Evolutionary conservation across 1,139 yeast species (phyloP), one percentile per base, ranked within the genome.

Genomic region (Yamadazyma siamensis): DNA sequence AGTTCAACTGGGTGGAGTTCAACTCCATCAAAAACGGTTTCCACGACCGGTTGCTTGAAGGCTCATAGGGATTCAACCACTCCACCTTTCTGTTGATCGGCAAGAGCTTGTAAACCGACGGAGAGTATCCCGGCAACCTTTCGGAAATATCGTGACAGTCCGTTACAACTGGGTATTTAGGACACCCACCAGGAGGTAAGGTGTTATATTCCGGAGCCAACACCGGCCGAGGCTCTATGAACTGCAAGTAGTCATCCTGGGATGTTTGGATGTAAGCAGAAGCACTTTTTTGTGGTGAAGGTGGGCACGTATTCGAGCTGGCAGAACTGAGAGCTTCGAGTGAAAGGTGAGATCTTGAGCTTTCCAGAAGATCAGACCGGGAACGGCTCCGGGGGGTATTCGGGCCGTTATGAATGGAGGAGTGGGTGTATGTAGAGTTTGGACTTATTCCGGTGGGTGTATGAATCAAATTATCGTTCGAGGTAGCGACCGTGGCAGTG

Each of bases 1-100:
- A 63, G 52, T 82, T 83, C 21, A 83, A 51, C 55, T 83, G 91
- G 1, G 91, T 83, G 2, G 86, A 78, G 55, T 83, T 83, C 21
- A 83, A 56, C 47, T 83, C 91, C 57, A 81, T 60, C 6, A 83
- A 61, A 19, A 67, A 64, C 30, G 69, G 63, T 46, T 65, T 75
- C 91, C 91, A 82, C n/a, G 72, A 67, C 41, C 87, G 56, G 7
- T 67, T 54, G 1, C 77, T 67, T 0, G 85, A 68, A 4, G 77
- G 65, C 43, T 80, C 85, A 46, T 73, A 78, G 0, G 89, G 89
- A 4, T 79, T 70, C 0, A 72, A 39, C 82, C 83, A 80, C 50
- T 82, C 91, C 20, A 70, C 44, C 44, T 81, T 81, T 39, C 82
- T 61, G 2, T 71, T 50, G 1, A 77, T 70, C 2, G 71, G 46